A percentile compares a stretch with the other conserved stretches of the same genome.
phyloP scores from a whole-genome alignment of 805 yeast species.

The Ogataea kodamae region DNA sequence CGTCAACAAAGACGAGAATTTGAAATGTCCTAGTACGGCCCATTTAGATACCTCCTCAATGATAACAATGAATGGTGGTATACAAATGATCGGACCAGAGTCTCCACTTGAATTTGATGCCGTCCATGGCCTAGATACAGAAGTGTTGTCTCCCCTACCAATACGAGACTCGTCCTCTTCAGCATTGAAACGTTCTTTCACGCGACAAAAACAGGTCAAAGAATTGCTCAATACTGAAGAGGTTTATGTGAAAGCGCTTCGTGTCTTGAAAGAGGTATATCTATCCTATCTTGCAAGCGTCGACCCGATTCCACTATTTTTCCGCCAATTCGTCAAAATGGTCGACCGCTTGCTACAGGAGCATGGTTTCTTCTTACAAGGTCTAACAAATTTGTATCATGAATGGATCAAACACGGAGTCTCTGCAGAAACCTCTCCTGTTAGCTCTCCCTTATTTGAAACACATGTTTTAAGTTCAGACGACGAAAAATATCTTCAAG shows the following conservation, averaged over 20 bases:
- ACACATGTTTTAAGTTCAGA: slow-evolving; percentile 20
- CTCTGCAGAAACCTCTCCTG: slow-evolving; percentile 16
- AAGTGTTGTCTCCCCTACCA: slow-evolving; percentile 13
- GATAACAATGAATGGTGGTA: slow-evolving; percentile 7
- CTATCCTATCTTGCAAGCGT: slow-evolving; percentile 37
- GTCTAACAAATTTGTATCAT: slow-evolving; percentile 25
- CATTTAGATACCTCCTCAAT: slow-evolving; percentile 18
- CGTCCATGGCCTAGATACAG: slow-evolving; percentile 13
- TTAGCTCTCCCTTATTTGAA: slow-evolving; percentile 26
- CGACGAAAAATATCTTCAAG: slow-evolving; percentile 20
- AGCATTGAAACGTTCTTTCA: slow-evolving; percentile 22
- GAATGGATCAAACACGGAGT: slow-evolving; percentile 19
- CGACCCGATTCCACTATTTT: slow-evolving; percentile 35
- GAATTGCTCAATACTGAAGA: slow-evolving; percentile 50
- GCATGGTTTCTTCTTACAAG: slow-evolving; percentile 32
- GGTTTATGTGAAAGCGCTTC: slow-evolving; percentile 43
- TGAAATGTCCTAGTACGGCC: slow-evolving; percentile 3
- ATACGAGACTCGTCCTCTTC: slow-evolving; percentile 12
- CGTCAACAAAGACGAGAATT: slow-evolving; percentile 1
- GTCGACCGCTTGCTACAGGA: slow-evolving; percentile 30
- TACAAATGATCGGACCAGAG: slow-evolving; percentile 3
- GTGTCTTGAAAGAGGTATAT: slow-evolving; percentile 41
- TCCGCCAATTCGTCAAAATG: slow-evolving; percentile 28
- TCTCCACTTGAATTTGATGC: slow-evolving; percentile 4
- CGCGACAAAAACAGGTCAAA: slow-evolving; percentile 32